Base-by-base conservation (phyloP, 352 stramenopile genomes). In the Phytopythium sindhum region DNA sequence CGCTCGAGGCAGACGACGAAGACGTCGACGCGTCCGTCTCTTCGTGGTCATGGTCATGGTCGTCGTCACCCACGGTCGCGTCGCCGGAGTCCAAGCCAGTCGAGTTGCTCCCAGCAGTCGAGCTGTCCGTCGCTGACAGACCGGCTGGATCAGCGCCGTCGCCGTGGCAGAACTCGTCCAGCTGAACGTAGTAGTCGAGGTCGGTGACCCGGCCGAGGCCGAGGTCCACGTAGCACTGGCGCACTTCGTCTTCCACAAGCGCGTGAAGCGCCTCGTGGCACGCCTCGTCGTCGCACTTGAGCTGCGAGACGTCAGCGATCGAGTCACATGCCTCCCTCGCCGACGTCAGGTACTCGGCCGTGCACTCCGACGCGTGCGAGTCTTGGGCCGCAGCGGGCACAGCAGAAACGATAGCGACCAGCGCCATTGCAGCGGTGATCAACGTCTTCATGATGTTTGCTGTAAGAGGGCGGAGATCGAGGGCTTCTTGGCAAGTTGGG, bases 131-230 rank as follows among this genome's bases (percentile, higher is more conserved):
- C 26, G 64, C 48, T 14, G 47, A 31, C 19, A 59, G 61, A 5
- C 61, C 56, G 23, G 66, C 67, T 89, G 52, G 74, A 35, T 82
- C 72, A 2, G 65, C 60, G 6, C 74, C 72, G 26, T 72, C 72
- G 7, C 69, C 64, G 51, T 84, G 75, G 68, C 75, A 84, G 23
- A 77, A 81, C 5, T 74, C 62, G 35, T 81, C 75, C 4, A 84
- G 68, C 28, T 63, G 57, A 10, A 63, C 66, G 67, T 76, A 84
- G 61, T 77, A 79, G 45, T 67, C 64, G 29, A 84, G 64, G 37
- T 71, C 68, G 26, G 59, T 70, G 42, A 66, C 64, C 6, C 64
- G 54, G 17, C 69, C 67, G 23, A 83, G 65, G 0, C 67, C 66
- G 9, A 76, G 64, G 19, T 73, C 52, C 5, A 78, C 63, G 52